Base-by-base conservation (phyloP, 441 rosid species). In the Populus tomentosa region DNA sequence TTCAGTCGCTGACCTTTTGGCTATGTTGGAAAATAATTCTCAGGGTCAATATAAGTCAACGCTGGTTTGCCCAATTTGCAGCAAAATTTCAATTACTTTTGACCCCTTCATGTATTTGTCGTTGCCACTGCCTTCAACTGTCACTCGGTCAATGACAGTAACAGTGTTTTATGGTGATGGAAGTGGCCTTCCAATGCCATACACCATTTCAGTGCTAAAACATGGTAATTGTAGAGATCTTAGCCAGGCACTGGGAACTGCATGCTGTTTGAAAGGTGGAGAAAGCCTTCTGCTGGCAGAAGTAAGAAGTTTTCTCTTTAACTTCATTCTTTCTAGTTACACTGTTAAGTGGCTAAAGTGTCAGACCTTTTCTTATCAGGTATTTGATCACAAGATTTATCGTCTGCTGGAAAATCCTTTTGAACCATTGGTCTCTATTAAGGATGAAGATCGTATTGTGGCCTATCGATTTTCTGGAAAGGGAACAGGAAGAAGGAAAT, bases 101-200 rank as follows among this genome's bases (percentile, higher is more conserved):
- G 97, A 92, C 83, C 97, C 97, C 21, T 89, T 92, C 79, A 92
- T 92, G 97, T 88, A 88, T 72, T 81, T 92, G 70, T 88, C 95
- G 7, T 76, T 92, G 67, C 95, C 95, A 1, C 80, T 90, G 42
- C 97, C 95, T 76, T 92, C 97, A 71, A 87, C 92, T 78, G 85
- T 89, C 65, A 84, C 85, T 76, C 88, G 94, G 35, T 83, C 88
- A 16, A 88, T 92, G 88, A 92, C 90, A n/a, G 79, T 90, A 72
- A 90, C 92, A 14, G 87, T 92, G 78, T 83, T 92, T 56, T 85
- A 89, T 78, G 84, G 83, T 67, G 85, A 88, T 81, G 93, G 94
- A 73, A 84, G 81, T 73, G 77, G 80, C 28, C 80, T 84, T 76
- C 93, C 91, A 63, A 83, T 79, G 79, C 86, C 92, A 11, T 82